A percentile compares a stretch with the other conserved stretches of the same genome.
These are phyloP conservation scores for Microcyclosporella mali DNA, from an alignment of 2,329 filamentous ascomycete genomes.

Conservation along the genomic window DNA sequence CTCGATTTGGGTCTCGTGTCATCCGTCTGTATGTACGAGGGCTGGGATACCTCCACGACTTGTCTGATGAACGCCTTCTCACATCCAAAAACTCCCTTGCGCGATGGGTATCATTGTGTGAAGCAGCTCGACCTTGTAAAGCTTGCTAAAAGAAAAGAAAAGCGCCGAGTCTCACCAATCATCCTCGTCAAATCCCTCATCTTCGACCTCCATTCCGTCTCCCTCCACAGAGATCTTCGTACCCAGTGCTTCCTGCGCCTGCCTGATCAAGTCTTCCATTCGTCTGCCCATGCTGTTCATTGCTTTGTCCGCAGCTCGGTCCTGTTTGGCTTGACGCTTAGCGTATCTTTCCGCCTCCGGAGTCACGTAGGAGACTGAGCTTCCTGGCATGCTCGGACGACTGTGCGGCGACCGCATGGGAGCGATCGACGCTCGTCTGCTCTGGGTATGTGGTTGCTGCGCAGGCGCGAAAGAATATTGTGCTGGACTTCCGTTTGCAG, in stretches of 20 bases:
- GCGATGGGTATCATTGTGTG: no score
- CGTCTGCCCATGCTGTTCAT: constrained; percentile 74
- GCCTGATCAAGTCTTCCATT: constrained; percentile 77
- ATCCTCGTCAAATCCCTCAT: constrained; percentile 25
- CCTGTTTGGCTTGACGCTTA: constrained; percentile 63
- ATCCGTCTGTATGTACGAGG: no score
- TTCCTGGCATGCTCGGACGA: constrained; percentile 15
- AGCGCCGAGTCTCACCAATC: no score
- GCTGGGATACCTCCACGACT: no score
- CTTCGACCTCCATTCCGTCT: constrained; percentile 30
- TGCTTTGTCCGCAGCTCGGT: constrained; percentile 70
- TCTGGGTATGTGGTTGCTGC: constrained; percentile 16
- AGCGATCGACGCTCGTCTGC: constrained; percentile 51
- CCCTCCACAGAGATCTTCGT: constrained; percentile 39
- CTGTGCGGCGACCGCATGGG: constrained; percentile 40
- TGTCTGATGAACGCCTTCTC: no score
- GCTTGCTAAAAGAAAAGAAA: no score
- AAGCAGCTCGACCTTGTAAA: no score
- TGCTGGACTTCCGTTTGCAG: constrained; percentile 34
- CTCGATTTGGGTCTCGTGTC: no score
- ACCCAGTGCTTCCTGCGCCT: constrained; percentile 78
- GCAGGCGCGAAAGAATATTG: constrained; percentile 4
- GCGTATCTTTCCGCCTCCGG: constrained; percentile 68
- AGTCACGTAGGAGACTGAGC: constrained; percentile 30
- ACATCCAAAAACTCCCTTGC: no score